Evolutionary conservation across 768 basidiomycete species (phyloP), one percentile per base, ranked within the genome.

Genomic region (Cytidiella melzeri): DNA sequence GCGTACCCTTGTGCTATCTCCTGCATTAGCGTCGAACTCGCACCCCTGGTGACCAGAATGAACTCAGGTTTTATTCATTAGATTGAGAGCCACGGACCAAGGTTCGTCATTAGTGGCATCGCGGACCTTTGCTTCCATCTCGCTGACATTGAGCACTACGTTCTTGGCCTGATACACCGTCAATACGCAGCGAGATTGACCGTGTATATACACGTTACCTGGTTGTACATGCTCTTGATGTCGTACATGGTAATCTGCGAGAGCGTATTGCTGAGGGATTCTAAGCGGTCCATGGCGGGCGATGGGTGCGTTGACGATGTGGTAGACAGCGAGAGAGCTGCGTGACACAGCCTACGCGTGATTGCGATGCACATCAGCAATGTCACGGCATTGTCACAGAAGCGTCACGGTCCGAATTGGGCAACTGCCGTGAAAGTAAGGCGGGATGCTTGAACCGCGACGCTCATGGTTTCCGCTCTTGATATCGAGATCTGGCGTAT

Each of bases 101-200:
- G 96, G 86, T 55, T 99, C 96, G 59, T 97, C 93, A 52, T 97
- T 98, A 0, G 96, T 99, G 1, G 95, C 96, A 53, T 97, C 95
- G 55, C 81, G 76, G 15, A 98, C 95, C 70, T 96, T 98, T 6
- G 87, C 88, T 67, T 99, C 95, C 81, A 90, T 95, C 71, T 97
- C 95, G 58, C 86, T 91, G 52, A 97, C 76, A 69, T 98, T 98
- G 58, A 99, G 77, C 18, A 98, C 94, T 53, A 92, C 83, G 67
- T 96, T 96, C 74, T 92, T 95, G 24, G 95, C 95, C 88, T 93
- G 44, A 48, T 19, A 19, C 41, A 15, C 42, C 41, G 10, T 27
- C 21, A 38, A 39, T 36, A 20, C 46, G 47, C 50, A 46, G 30
- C 23, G 2, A 25, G 10, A n/a, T 12, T 43, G 18, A 26, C 10